Evolutionary conservation across 345 rosid species (phyloP).

Genomic region (Eucalyptus cloeziana): DNA sequence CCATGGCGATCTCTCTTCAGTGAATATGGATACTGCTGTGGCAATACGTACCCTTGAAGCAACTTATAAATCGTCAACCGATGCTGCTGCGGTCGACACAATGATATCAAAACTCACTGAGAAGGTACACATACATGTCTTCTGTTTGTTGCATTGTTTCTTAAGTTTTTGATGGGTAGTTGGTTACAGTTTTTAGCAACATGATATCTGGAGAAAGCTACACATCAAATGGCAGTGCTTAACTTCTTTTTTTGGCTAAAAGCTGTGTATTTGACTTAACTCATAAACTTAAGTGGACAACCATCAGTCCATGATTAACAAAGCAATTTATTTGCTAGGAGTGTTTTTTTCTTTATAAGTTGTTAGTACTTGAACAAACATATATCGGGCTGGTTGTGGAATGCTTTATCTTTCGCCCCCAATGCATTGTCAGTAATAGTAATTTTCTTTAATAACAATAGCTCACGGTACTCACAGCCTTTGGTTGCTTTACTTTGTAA

Average conservation of each 20-base stretch:
- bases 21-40: conserved; percentile 98
- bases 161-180: not conserved
- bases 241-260: not conserved
- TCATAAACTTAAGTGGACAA: not conserved
- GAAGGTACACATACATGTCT: conserved; percentile 25
- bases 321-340: not conserved
- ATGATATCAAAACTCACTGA: conserved; percentile 75
- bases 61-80: conserved; percentile 82
- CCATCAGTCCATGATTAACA: not conserved
- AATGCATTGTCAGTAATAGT: not conserved
- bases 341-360: not conserved
- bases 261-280: not conserved
- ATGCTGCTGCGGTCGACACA: conserved; percentile 84
- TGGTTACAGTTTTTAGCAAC: not conserved
- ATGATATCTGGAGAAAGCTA: not conserved
- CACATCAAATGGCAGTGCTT: not conserved
- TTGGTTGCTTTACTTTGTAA: not conserved
- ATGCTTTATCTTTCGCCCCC: not conserved
- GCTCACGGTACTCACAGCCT: not conserved
- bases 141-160: not conserved
- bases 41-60: conserved; percentile 98
- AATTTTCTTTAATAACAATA: not conserved
- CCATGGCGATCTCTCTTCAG: conserved; percentile 93
- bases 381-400: not conserved
- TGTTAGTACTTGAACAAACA: not conserved